Conservation (phyloP, 2,329 filamentous ascomycete species). For the Xylariaceae sp. region DNA sequence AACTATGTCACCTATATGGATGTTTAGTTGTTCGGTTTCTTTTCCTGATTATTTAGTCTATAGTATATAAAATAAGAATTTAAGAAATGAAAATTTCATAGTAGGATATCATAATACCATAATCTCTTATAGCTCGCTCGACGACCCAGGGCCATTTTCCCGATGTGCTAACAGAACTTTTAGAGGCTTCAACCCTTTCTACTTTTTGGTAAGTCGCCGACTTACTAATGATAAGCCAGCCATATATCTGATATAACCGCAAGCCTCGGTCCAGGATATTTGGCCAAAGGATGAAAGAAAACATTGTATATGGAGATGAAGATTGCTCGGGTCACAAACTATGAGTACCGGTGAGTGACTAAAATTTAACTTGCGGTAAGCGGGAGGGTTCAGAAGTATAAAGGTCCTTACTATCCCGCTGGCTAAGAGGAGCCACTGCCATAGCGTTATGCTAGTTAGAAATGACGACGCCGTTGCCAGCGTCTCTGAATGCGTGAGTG, state of each 20-base stretch:
- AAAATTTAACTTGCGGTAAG: not conserved
- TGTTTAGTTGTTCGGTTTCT: not conserved
- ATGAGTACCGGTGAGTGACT: not conserved
- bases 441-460: not conserved
- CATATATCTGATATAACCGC: slow-evolving; percentile 13
- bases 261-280: slow-evolving; percentile 15
- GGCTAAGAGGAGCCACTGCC: not conserved
- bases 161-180: not conserved
- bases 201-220: not conserved
- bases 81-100: not conserved
- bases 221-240: slow-evolving; percentile 18
- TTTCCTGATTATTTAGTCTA: not conserved
- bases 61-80: not conserved
- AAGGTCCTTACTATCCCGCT: not conserved
- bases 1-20: slow-evolving; percentile 13
- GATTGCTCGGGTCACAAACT: not conserved
- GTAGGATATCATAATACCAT: not conserved
- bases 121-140: slow-evolving; percentile 6
- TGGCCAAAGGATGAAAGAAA: slow-evolving; percentile 14
- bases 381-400: not conserved
- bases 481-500: not conserved
- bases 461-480: not conserved
- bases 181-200: not conserved
- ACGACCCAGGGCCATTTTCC: slow-evolving; percentile 11
- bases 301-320: not conserved